A percentile compares a stretch with the other conserved stretches of the same genome.
Conservation (phyloP, 257 asterid species). For the Rubia yunnanensis region DNA sequence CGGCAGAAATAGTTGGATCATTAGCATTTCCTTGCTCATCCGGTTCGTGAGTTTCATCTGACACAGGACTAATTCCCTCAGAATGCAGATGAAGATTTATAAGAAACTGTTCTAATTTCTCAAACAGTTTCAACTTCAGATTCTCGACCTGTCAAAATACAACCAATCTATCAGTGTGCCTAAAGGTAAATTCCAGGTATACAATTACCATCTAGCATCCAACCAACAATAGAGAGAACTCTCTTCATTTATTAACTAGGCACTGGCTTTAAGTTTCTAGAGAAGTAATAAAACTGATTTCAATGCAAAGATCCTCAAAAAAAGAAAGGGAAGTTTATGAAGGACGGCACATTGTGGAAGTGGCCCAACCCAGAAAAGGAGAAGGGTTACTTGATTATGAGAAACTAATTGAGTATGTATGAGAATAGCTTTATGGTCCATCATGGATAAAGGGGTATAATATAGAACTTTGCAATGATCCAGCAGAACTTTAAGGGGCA, state of each 20-base stretch:
- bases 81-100: constrained; percentile 74
- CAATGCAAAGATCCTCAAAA: background rate
- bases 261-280: background rate
- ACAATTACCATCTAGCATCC: background rate
- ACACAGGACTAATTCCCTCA: constrained; percentile 35
- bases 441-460: too few relatives aligned
- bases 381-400: background rate
- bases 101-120: constrained; percentile 88
- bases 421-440: background rate
- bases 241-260: background rate
- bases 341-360: background rate
- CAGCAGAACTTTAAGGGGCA: too few relatives aligned
- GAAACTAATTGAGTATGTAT: background rate
- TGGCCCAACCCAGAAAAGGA: background rate
- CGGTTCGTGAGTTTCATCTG: constrained; percentile 32
- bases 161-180: constrained; percentile 13
- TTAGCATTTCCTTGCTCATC: constrained; percentile 32
- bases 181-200: background rate
- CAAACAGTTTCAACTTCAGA: constrained; percentile 80
- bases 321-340: background rate
- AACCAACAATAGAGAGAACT: background rate
- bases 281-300: background rate
- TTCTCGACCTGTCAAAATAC: constrained; percentile 66
- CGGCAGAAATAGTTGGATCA: constrained; percentile 38
- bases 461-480: too few relatives aligned